Evolutionary conservation across 176 grass and related monocot genomes (phyloP).

Genomic region (Carex myosuroides): DNA sequence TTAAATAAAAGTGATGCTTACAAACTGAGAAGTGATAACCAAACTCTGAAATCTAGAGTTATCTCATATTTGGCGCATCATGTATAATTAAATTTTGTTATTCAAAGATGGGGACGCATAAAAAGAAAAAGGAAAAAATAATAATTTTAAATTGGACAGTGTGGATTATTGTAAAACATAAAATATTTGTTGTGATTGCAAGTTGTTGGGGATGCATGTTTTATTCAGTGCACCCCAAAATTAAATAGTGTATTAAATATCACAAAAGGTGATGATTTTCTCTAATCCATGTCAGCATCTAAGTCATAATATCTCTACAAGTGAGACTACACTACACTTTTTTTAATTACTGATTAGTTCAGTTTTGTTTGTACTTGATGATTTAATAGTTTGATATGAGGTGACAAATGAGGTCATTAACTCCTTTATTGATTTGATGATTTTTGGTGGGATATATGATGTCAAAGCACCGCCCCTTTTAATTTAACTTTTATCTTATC

Average conservation of each 20-base stretch:
- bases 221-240: neutral
- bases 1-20: neutral
- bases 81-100: neutral
- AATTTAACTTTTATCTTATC: neutral
- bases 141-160: neutral
- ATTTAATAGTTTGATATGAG: neutral
- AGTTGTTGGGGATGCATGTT: conserved; percentile 13
- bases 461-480: neutral
- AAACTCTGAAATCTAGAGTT: neutral
- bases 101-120: neutral
- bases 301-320: conserved; percentile 14
- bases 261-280: neutral
- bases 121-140: neutral
- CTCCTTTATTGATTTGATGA: neutral
- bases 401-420: neutral
- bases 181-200: neutral
- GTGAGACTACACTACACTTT: too few species aligned
- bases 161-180: neutral
- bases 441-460: conserved; percentile 4
- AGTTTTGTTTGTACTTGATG: neutral
- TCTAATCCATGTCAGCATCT: neutral
- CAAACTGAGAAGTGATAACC: neutral
- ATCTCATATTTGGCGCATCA: too few species aligned
- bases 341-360: conserved; percentile 4
- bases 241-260: conserved; percentile 1